Base-by-base conservation (phyloP, 306 rosid species). In the Rosa rugosa region DNA sequence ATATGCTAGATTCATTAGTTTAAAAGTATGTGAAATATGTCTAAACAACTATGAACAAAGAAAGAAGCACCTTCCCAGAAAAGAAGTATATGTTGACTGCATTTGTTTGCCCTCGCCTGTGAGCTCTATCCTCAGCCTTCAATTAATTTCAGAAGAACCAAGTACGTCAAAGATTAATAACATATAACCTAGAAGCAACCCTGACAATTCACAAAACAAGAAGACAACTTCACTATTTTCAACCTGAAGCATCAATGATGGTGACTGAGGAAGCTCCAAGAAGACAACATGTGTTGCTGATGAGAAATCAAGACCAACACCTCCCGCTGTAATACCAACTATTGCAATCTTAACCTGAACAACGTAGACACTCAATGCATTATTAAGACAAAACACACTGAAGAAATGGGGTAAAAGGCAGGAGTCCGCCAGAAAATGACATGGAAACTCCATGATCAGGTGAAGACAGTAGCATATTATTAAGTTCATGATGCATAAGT, bases 41-140 rank as follows among this genome's bases (percentile, higher is more conserved):
- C 49, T 38, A 49, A 72, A 72, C 67, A 87, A 77, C 41, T 64
- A 17, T 45, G 5, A 49, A 76, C 81, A 42, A 80, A 75, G 46
- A 59, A 79, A 84, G n/a, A 79, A 81, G 81, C 74, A 94, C 98
- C 98, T 87, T 92, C 6, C 95, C 99, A 79, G 91, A 89, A 76
- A 94, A 92, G 76, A 94, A 86, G 85, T 92, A 92, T 67, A 94
- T 77, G 85, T 92, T 94, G 82, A 94, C 97, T 50, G 99, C 97
- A 82, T 90, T 92, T 76, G 87, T 89, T 84, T 92, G 97, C 50
- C 99, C 99, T 69, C 95, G 87, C 77, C 99, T 88, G 86, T 94
- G 99, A 83, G 99, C 97, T 90, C 99, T 91, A 87, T 89, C 97
- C 88, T 94, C 99, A 22, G 97, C 99, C 98, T 94, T 85, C 83